These are phyloP conservation scores for Draba incana DNA, from an alignment of 345 rosid species.

Conservation along the genomic window DNA sequence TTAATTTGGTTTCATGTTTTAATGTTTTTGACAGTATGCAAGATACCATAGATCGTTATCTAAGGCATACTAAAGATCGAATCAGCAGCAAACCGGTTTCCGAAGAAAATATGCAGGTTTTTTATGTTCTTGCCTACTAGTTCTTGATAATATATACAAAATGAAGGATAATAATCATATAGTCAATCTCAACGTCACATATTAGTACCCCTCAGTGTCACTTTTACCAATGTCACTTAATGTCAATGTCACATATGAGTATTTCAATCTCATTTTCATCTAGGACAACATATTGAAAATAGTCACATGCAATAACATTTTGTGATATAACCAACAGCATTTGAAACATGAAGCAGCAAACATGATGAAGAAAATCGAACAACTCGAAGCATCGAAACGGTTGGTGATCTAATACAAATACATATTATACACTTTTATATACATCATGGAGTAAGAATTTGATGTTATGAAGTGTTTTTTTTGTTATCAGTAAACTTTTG, in stretches of 20 bases:
- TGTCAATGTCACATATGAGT: too few relatives aligned
- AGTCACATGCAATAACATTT: conserved; percentile 40
- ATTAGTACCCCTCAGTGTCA: background rate
- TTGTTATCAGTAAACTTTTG: conserved; percentile 51
- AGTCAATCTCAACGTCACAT: background rate
- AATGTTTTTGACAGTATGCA: conserved; percentile 50
- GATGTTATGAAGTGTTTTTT: background rate
- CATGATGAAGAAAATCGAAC: conserved; percentile 81
- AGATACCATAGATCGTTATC: conserved; percentile 53
- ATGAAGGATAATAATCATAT: background rate
- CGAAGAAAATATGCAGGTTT: conserved; percentile 56
- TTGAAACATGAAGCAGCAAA: conserved; percentile 71
- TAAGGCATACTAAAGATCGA: conserved; percentile 53
- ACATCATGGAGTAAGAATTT: background rate
- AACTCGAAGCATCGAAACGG: conserved; percentile 78
- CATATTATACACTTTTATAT: background rate
- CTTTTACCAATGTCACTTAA: too few relatives aligned
- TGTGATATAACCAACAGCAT: conserved; percentile 52
- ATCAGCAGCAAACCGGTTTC: conserved; percentile 41
- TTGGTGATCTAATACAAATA: conserved; percentile 27
- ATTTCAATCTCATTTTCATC: background rate
- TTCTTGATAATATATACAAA: background rate
- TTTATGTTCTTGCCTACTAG: conserved; percentile 5
- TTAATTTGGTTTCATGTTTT: background rate
- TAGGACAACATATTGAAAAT: conserved; percentile 2